Conservation (phyloP, 75 land plant genomes). For the Picea sitchensis region DNA sequence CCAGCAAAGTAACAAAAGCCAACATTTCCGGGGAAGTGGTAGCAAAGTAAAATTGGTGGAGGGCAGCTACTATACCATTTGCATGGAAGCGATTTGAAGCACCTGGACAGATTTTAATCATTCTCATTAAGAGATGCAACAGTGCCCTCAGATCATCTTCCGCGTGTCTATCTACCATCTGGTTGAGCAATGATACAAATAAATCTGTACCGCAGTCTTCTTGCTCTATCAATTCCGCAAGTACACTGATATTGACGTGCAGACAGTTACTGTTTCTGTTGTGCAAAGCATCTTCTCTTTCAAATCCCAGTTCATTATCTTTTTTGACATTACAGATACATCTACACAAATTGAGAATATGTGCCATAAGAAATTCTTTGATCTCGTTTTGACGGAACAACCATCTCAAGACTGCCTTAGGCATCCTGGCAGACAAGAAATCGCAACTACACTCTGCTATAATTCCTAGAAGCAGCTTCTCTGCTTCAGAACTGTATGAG, state of each 20-base stretch:
- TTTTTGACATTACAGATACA: conserved; percentile 14
- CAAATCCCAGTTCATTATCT: conserved; percentile 7
- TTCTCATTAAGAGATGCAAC: conserved; percentile 24
- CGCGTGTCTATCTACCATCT: conserved; percentile 27
- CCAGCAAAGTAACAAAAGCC: conserved; percentile 14
- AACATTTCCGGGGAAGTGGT: conserved; percentile 11
- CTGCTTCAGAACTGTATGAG: conserved; percentile 65
- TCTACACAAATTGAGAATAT: conserved; percentile 48
- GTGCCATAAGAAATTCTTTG: conserved; percentile 27
- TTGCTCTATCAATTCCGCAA: conserved; percentile 45
- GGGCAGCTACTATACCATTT: conserved; percentile 41
- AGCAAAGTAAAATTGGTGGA: conserved; percentile 18
- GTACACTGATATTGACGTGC: conserved; percentile 11
- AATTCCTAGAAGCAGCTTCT: conserved; percentile 47
- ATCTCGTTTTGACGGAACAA: conserved; percentile 60
- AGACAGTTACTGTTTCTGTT: not conserved
- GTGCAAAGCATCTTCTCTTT: not conserved
- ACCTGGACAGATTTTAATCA: conserved; percentile 36
- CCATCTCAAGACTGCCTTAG: conserved; percentile 48
- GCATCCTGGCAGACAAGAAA: conserved; percentile 34
- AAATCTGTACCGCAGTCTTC: conserved; percentile 43
- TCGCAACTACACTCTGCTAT: conserved; percentile 45
- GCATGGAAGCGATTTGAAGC: conserved; percentile 52
- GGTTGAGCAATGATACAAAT: conserved; percentile 38
- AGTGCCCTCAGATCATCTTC: conserved; percentile 50